A percentile compares a stretch with the other conserved stretches of the same genome.
These are phyloP conservation scores for Aquilaria malaccensis DNA, from an alignment of 345 rosid species.

Conservation along the genomic window DNA sequence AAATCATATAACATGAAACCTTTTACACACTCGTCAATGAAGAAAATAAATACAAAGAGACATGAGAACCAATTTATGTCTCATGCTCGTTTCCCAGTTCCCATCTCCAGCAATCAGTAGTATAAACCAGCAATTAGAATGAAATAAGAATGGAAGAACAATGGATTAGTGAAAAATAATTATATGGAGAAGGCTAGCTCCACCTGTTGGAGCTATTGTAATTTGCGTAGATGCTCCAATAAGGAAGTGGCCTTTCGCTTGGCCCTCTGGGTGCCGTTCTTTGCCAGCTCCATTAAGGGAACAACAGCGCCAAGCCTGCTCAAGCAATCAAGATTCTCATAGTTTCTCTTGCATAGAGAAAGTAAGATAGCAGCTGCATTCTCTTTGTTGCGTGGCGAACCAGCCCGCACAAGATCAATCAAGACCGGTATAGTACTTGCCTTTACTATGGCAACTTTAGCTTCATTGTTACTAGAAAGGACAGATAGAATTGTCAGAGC, in stretches of 20 bases:
- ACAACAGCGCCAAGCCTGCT: constrained; percentile 79
- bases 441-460: constrained; percentile 58
- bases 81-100: constrained; percentile 25
- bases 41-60: constrained; percentile 26
- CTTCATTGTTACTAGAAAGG: constrained; percentile 67
- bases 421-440: constrained; percentile 55
- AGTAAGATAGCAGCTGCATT: constrained; percentile 83
- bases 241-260: constrained; percentile 69
- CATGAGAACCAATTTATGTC: constrained; percentile 26
- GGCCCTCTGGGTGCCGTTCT: constrained; percentile 86
- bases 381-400: constrained; percentile 68
- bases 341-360: constrained; percentile 78
- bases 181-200: constrained; percentile 7
- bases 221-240: constrained; percentile 63
- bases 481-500: constrained; percentile 79
- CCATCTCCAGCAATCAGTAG: constrained; percentile 13
- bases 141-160: background rate
- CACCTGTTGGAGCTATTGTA: constrained; percentile 23
- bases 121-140: constrained; percentile 26
- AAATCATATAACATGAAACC: constrained; percentile 17
- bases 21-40: constrained; percentile 28
- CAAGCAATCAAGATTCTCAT: constrained; percentile 48
- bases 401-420: constrained; percentile 55
- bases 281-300: constrained; percentile 76
- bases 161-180: constrained; percentile 5